These are phyloP conservation scores for Penicillium goetzii DNA, from an alignment of 495 filamentous ascomycete species.

Conservation along the genomic window DNA sequence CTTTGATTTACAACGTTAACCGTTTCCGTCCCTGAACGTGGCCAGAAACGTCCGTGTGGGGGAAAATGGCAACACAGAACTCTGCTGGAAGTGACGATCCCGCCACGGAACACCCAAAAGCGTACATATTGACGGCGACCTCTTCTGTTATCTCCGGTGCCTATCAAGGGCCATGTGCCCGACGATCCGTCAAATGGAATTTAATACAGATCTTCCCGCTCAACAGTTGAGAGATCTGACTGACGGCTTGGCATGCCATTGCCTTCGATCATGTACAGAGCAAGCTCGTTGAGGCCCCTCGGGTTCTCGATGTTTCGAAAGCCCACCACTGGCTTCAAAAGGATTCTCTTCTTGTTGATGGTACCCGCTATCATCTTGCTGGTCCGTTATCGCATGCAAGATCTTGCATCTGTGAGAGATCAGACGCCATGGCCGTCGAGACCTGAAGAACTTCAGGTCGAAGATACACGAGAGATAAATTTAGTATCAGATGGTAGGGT, in stretches of 20 bases:
- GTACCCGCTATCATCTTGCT: neutral
- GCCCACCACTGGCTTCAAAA: neutral
- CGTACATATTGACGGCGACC: neutral
- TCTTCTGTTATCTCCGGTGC: neutral
- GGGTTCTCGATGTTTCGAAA: neutral
- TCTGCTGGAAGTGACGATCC: neutral
- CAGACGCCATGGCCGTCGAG: neutral
- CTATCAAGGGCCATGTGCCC: neutral
- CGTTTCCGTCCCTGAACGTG: conserved; percentile 6
- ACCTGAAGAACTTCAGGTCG: neutral
- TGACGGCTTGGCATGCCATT: neutral
- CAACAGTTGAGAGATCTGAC: neutral
- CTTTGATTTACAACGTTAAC: neutral
- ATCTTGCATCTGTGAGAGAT: neutral
- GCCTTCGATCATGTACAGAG: conserved; percentile 5
- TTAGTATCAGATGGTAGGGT: neutral
- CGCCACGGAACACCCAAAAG: neutral
- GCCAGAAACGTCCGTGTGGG: conserved; percentile 1
- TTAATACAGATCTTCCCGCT: neutral
- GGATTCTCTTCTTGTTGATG: neutral
- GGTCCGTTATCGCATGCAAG: conserved; percentile 6
- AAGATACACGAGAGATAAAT: neutral
- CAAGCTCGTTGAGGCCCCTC: neutral
- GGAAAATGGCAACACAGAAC: neutral
- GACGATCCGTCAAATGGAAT: neutral